Conservation (phyloP, 2,329 filamentous ascomycete species). For the Coniochaeta ligniaria region DNA sequence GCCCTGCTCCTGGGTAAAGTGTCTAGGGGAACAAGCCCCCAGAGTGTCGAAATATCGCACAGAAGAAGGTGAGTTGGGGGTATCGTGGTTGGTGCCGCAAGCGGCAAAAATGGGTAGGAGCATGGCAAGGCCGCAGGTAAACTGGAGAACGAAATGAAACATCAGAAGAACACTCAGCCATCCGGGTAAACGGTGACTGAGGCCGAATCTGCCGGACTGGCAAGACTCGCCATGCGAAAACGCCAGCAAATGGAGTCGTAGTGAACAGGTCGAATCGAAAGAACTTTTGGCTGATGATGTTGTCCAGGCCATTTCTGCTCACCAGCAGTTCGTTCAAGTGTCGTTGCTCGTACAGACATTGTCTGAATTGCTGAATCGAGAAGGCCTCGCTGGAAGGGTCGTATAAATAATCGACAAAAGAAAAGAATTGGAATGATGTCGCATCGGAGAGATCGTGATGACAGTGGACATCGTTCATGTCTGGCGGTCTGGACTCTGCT, state of each 20-base stretch:
- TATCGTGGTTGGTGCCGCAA: slow-evolving; percentile 3
- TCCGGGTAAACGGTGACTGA: background rate
- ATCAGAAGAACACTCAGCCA: background rate
- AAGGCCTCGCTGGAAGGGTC: background rate
- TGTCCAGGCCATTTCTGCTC: background rate
- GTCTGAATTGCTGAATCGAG: background rate
- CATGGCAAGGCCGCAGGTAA: background rate
- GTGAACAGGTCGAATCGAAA: background rate
- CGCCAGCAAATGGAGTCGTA: background rate
- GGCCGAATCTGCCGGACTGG: background rate
- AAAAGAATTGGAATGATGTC: slow-evolving; percentile 21
- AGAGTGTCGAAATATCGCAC: slow-evolving; percentile 3
- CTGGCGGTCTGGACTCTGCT: background rate
- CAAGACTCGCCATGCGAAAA: background rate
- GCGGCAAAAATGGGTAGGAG: slow-evolving; percentile 1
- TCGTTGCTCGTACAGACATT: slow-evolving; percentile 1
- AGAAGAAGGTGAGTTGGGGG: slow-evolving; percentile 2
- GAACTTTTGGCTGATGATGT: background rate
- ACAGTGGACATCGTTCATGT: slow-evolving; percentile 6
- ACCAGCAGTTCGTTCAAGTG: background rate
- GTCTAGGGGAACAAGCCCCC: background rate
- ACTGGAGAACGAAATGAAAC: slow-evolving; percentile 2
- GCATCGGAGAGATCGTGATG: slow-evolving; percentile 20
- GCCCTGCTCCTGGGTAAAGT: background rate
- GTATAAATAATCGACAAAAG: slow-evolving; percentile 4